Conservation (phyloP, 371 early-diverging fungal genomes). For the Mortierella sp. region DNA sequence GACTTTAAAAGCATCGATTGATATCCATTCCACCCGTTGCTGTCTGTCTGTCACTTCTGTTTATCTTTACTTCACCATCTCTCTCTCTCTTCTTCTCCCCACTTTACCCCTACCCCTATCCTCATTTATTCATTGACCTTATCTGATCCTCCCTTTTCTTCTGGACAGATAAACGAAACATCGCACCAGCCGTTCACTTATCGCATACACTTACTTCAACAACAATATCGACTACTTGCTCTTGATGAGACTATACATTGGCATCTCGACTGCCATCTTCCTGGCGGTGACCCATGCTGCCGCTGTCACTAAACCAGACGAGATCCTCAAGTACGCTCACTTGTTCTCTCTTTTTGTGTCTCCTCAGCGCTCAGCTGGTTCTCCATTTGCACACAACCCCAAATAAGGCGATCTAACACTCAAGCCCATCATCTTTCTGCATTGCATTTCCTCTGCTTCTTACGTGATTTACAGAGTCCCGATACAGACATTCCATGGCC, state of each 20-base stretch:
- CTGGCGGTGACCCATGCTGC: slow-evolving; percentile 8
- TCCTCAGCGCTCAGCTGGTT: too few relatives aligned
- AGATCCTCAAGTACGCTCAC: slow-evolving; percentile 27
- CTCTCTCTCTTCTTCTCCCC: not conserved
- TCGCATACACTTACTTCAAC: not conserved
- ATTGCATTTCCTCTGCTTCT: not conserved
- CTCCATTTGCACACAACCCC: too few relatives aligned
- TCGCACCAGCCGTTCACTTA: too few relatives aligned
- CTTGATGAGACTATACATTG: slow-evolving; percentile 27
- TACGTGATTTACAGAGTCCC: slow-evolving; percentile 19
- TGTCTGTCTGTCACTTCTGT: not conserved
- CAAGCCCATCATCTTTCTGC: not conserved
- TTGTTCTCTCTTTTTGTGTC: not conserved
- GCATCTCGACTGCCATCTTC: slow-evolving; percentile 26
- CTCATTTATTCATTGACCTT: not conserved
- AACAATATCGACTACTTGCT: too few relatives aligned
- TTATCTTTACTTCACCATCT: not conserved
- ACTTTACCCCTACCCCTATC: not conserved
- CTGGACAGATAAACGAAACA: not conserved
- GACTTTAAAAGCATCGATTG: not conserved
- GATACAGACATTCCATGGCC: slow-evolving; percentile 17
- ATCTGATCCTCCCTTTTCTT: not conserved
- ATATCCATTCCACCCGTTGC: not conserved
- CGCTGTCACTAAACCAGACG: slow-evolving; percentile 1
- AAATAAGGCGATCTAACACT: not conserved